These are phyloP conservation scores for Pascua guehoae DNA, from an alignment of 1,284 basidiomycete species.

Conservation along the genomic window DNA sequence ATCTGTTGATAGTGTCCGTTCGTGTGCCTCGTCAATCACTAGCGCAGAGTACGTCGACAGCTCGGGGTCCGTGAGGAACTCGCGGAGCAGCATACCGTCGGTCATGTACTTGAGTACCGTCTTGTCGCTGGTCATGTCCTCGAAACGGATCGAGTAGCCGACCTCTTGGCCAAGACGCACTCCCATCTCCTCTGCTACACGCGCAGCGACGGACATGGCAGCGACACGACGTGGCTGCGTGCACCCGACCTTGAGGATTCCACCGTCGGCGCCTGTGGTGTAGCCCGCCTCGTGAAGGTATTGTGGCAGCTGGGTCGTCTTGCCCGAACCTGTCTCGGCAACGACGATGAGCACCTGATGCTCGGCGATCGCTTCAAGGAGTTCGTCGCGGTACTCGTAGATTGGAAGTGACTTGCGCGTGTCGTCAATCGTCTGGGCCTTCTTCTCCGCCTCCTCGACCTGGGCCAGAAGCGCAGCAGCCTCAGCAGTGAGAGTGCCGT, in stretches of 20 bases:
- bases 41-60: conserved; percentile 85
- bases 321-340: conserved; percentile 92
- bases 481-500: conserved; percentile 76
- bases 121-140: conserved; percentile 98
- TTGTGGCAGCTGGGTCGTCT: conserved; percentile 97
- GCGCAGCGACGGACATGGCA: conserved; percentile 97
- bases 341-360: conserved; percentile 91
- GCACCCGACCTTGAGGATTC: conserved; percentile 77
- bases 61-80: conserved; percentile 93
- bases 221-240: conserved; percentile 98
- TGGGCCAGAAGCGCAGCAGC: conserved; percentile 81
- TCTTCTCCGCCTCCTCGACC: conserved; percentile 85
- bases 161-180: conserved; percentile 94
- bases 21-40: conserved; percentile 96
- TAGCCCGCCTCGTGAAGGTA: conserved; percentile 98
- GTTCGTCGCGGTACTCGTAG: conserved; percentile 75
- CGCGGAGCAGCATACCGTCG: conserved; percentile 93
- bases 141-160: conserved; percentile 98
- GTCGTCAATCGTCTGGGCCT: conserved; percentile 82
- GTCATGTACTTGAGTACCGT: conserved; percentile 98
- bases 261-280: conserved; percentile 63
- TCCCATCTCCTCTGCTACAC: conserved; percentile 98
- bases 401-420: conserved; percentile 89
- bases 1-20: conserved; percentile 91
- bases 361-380: conserved; percentile 82